A percentile compares a stretch with the other conserved stretches of the same genome.
phyloP scores from a whole-genome alignment of 768 basidiomycete genomes.

The Amanita brunnescens region DNA sequence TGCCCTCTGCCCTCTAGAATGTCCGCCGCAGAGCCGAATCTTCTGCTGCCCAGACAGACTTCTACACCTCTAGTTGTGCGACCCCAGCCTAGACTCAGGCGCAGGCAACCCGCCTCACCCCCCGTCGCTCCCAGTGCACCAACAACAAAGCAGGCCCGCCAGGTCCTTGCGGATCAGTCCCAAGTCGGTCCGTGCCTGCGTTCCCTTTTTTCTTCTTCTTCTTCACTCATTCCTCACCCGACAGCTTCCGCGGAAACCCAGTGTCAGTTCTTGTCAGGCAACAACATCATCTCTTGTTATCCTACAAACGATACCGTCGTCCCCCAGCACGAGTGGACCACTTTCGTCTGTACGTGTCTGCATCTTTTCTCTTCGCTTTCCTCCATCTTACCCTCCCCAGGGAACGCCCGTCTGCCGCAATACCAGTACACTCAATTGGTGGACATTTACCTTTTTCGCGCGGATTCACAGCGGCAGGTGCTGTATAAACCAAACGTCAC shows the following conservation, averaged over 20 bases:
- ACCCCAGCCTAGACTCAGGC: slow-evolving; percentile 21
- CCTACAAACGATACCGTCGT: slow-evolving; percentile 48
- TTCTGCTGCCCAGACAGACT: slow-evolving; percentile 40
- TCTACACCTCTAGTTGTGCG: slow-evolving; percentile 14
- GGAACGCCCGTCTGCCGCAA: slow-evolving; percentile 68
- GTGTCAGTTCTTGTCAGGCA: slow-evolving; percentile 54
- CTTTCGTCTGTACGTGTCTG: slow-evolving; percentile 66
- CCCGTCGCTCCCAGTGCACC: slow-evolving; percentile 10
- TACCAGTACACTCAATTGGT: slow-evolving; percentile 55
- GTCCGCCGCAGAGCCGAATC: slow-evolving; percentile 10
- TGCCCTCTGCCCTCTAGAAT: neutral
- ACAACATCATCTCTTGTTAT: slow-evolving; percentile 71
- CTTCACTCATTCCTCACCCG: slow-evolving; percentile 2
- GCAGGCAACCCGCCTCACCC: slow-evolving; percentile 19
- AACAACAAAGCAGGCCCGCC: slow-evolving; percentile 25
- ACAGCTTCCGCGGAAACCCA: slow-evolving; percentile 33
- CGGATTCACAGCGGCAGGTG: slow-evolving; percentile 49
- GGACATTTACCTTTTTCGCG: slow-evolving; percentile 72
- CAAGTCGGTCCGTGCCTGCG: slow-evolving; percentile 24
- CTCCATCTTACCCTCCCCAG: slow-evolving; percentile 26
- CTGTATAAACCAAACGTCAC: slow-evolving; percentile 29
- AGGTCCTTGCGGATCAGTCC: slow-evolving; percentile 29
- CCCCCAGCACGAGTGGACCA: slow-evolving; percentile 66
- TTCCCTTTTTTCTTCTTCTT: neutral
- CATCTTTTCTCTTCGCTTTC: neutral